A percentile compares a stretch with the other conserved stretches of the same genome.
phyloP scores from a whole-genome alignment of 2,329 filamentous ascomycete genomes.

The Fonsecaea monophora region DNA sequence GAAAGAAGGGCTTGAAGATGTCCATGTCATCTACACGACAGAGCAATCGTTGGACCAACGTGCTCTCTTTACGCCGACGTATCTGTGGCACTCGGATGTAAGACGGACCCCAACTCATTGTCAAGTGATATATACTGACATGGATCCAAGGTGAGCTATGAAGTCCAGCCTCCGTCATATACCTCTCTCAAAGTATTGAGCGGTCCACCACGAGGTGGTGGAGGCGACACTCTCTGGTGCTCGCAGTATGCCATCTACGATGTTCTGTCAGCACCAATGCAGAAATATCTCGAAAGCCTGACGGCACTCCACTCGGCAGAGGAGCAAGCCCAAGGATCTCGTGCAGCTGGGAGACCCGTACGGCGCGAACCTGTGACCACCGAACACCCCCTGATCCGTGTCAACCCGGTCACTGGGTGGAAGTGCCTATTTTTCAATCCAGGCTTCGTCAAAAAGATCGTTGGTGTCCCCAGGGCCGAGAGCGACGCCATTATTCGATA shows the following conservation, averaged over 20 bases:
- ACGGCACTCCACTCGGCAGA: slow-evolving; percentile 63
- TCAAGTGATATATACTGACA: slow-evolving; percentile 6
- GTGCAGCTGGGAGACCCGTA: slow-evolving; percentile 30
- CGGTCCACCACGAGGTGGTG: slow-evolving; percentile 63
- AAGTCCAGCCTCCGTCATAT: slow-evolving; percentile 69
- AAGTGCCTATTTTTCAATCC: slow-evolving; percentile 61
- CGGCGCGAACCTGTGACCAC: slow-evolving; percentile 58
- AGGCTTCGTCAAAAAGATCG: slow-evolving; percentile 50
- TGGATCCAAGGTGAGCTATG: slow-evolving; percentile 63
- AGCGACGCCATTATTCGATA: slow-evolving; percentile 52
- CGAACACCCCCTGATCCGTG: slow-evolving; percentile 63
- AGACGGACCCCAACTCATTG: not conserved
- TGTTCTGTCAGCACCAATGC: slow-evolving; percentile 59
- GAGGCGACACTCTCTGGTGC: slow-evolving; percentile 68
- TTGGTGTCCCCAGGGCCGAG: slow-evolving; percentile 54
- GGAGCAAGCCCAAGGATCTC: slow-evolving; percentile 58
- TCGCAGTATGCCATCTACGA: slow-evolving; percentile 72
- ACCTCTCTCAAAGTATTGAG: slow-evolving; percentile 64
- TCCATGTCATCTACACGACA: slow-evolving; percentile 67
- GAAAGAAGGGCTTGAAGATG: slow-evolving; percentile 60
- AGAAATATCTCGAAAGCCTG: slow-evolving; percentile 64
- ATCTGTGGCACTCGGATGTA: slow-evolving; percentile 65
- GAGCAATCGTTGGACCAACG: slow-evolving; percentile 61
- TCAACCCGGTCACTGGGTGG: slow-evolving; percentile 70
- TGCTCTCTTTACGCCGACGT: slow-evolving; percentile 61